Base-by-base conservation (phyloP, 148 eudicot genomes). In the Beta vulgaris region DNA sequence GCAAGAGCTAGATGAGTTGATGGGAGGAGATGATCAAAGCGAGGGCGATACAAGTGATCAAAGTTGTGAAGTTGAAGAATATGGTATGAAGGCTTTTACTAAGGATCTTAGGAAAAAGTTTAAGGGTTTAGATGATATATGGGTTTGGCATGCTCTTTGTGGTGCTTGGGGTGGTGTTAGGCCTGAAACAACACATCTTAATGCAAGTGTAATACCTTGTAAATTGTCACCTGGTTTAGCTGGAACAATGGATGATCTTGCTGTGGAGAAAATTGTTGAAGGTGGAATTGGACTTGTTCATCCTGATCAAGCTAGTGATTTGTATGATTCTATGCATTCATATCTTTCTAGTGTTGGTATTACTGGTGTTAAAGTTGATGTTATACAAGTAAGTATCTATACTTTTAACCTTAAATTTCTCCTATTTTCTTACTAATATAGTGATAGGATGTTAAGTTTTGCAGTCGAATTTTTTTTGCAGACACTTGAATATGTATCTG, bases 81-180 rank as follows among this genome's bases (percentile, higher is more conserved):
- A 36, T 40, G 89, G 91, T 15, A 61, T 88, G 85, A 86, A 78
- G 70, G 87, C 85, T n/a, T 84, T 88, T 42, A 84, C 85, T 3
- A 68, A 73, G 16, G 87, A 88, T 81, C 68, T 88, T 69, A 88
- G 80, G 53, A 53, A 60, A 0, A 68, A 73, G 28, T 86, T 86
- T 76, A 86, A 80, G 48, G 86, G 84, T 4, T 64, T 86, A 66
- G 88, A 88, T 79, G 91, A 86, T 64, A 83, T 88, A 15, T 86
- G 76, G 49, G 89, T 84, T 19, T 88, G 89, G 91, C 91, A 86
- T 40, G 88, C 87, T 16, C 78, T 87, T 11, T 85, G 86, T 53
- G 91, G 91, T 14, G 87, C 87, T 0, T 88, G 89, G 89, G 91
- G 89, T 16, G 91, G 91, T 26, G 89, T 86, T 25, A 84, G 87